Base-by-base conservation (phyloP, 2,329 filamentous ascomycete genomes). In the Penicillium sp. region DNA sequence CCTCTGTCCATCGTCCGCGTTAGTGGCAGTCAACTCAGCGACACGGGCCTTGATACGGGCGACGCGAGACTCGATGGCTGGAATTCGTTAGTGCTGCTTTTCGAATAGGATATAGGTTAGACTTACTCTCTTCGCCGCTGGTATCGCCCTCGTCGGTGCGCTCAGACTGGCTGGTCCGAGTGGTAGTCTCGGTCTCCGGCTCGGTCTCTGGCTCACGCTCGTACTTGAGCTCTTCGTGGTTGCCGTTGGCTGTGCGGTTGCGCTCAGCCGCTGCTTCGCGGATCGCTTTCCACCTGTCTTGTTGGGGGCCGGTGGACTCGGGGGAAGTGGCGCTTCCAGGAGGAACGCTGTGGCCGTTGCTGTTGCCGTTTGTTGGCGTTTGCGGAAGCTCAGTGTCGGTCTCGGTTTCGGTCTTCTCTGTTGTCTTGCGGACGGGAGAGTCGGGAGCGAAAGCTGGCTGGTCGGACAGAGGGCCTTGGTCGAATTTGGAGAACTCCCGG, bases 41-140 rank as follows among this genome's bases (percentile, higher is more conserved):
- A 99, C 94, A 58, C 94, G 88, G 56, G 94, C 94, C 78, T 97
- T 97, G 83, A 99, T 99, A 60, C 94, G 90, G 46, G 94, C 94
- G 56, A 97, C 94, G 62, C 94, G 90, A 46, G 92, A 92, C 75
- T 99, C 94, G 67, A 97, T 97, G 34, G 92, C 91, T 95, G 63
- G 31, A 16, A 22, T 24, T 43, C n/a, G 34, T 46, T 24, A 52
- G 49, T 27, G 58, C 76, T 63, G 75, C 6, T 70, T 48, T 52
- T 40, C 21, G 43, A 47, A 14, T 27, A 14, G 40, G 10, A 43
- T 29, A 14, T 32, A 24, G 9, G 22, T n/a, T n/a, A n/a, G n/a
- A 87, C 90, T 83, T 80, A 91, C 89, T 94, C 81, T 96, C 93
- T 82, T 97, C 93, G 52, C 90, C 92, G 69, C 90, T 96, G n/a